Evolutionary conservation across 1,139 yeast genomes (phyloP).

Genomic region (Williopsis jadinii): DNA sequence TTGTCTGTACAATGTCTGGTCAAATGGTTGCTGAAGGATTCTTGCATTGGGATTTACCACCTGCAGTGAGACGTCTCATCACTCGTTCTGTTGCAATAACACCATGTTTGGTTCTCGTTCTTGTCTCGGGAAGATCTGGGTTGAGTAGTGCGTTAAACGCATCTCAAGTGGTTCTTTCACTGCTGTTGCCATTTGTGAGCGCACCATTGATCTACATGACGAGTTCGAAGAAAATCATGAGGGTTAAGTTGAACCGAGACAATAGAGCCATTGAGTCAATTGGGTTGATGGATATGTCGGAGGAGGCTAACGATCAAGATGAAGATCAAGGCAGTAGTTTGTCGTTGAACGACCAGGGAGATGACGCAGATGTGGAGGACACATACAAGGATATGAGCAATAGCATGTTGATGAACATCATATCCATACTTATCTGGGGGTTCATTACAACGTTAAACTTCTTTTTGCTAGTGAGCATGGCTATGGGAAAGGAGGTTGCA

Average conservation of each 20-base stretch:
- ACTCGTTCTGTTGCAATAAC: slow-evolving; percentile 67
- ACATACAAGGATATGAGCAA: slow-evolving; percentile 37
- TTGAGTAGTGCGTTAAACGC: slow-evolving; percentile 63
- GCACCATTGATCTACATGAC: slow-evolving; percentile 75
- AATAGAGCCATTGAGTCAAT: slow-evolving; percentile 1
- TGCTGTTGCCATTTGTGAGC: slow-evolving; percentile 64
- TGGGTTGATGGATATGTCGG: slow-evolving; percentile 11
- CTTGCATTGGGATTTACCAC: slow-evolving; percentile 62
- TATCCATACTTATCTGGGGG: slow-evolving; percentile 64
- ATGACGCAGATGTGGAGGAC: slow-evolving; percentile 14
- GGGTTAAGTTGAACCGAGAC: slow-evolving; percentile 27
- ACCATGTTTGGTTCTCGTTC: slow-evolving; percentile 61
- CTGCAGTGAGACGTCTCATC: slow-evolving; percentile 63
- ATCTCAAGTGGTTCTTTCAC: slow-evolving; percentile 66
- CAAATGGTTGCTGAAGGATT: slow-evolving; percentile 80
- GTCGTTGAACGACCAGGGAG: slow-evolving; percentile 3
- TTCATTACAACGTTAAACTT: slow-evolving; percentile 69
- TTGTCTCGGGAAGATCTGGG: slow-evolving; percentile 63
- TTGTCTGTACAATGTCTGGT: slow-evolving; percentile 77
- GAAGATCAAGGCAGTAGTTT: slow-evolving; percentile 10
- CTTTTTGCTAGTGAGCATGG: slow-evolving; percentile 65
- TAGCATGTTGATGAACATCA: slow-evolving; percentile 45
- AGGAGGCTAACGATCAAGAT: not conserved
- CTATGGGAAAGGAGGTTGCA: slow-evolving; percentile 63
- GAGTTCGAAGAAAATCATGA: slow-evolving; percentile 50